Evolutionary conservation across 2,329 filamentous ascomycete genomes (phyloP).

Genomic region (Fusarium begoniae): DNA sequence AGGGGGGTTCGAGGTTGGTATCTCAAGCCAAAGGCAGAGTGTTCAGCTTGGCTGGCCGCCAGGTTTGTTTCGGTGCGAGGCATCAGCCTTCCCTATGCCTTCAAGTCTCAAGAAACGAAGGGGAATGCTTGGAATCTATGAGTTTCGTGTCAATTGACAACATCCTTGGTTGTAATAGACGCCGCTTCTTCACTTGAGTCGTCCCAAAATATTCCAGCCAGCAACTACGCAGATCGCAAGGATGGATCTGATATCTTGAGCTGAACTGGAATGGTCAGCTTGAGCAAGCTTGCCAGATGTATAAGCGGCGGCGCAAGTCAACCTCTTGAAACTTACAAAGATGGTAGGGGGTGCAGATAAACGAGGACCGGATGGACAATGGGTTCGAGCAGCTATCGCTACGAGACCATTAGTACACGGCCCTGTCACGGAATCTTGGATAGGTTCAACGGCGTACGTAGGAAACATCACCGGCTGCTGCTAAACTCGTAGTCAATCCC

Average conservation of each 20-base stretch:
- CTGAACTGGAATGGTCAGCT: background rate
- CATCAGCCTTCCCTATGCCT: accelerated
- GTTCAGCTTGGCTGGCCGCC: background rate
- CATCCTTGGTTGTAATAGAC: background rate
- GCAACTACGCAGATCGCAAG: background rate
- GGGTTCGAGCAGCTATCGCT: accelerated
- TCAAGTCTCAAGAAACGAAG: accelerated
- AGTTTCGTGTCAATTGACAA: background rate
- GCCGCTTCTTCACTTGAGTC: background rate
- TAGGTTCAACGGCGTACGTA: background rate
- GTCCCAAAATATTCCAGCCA: background rate
- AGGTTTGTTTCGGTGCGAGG: background rate
- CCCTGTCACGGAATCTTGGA: background rate
- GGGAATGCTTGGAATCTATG: background rate
- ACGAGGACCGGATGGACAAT: accelerated
- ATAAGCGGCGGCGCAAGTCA: background rate
- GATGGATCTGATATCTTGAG: background rate
- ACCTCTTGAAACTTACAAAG: no score
- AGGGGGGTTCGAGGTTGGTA: background rate
- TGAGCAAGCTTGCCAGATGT: background rate
- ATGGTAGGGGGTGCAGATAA: background rate
- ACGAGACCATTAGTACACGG: background rate
- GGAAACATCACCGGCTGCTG: no score
- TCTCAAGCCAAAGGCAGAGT: background rate
- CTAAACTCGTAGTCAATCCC: background rate